phyloP scores from a whole-genome alignment of 139 green algal genomes.

The Zygnema cylindricum region DNA sequence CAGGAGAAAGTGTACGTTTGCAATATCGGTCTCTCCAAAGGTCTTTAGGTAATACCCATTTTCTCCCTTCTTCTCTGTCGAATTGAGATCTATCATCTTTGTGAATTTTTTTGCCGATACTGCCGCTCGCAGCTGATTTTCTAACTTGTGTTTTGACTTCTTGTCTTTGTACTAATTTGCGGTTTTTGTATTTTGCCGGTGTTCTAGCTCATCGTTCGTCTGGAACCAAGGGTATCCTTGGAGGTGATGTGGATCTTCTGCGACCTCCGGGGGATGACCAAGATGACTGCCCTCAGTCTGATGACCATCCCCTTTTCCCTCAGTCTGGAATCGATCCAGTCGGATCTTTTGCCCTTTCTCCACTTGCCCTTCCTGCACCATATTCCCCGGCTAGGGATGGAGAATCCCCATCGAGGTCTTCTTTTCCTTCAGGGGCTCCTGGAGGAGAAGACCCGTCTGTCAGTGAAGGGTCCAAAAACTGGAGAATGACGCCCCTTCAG shows the following conservation, averaged over 20 bases:
- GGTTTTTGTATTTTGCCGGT: no score
- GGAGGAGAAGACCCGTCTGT: neutral
- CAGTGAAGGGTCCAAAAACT: neutral
- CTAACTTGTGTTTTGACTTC: no score
- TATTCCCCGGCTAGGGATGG: neutral
- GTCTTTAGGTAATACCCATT: neutral
- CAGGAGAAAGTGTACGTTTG: conserved; percentile 50
- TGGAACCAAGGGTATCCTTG: neutral
- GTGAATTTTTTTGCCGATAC: no score
- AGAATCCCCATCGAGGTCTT: neutral
- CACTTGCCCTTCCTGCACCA: neutral
- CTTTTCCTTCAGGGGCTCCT: neutral
- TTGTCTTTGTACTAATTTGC: no score
- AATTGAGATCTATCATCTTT: no score
- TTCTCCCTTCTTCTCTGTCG: no score
- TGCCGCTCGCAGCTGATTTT: no score
- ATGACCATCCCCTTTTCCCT: neutral
- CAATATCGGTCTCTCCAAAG: conserved; percentile 53
- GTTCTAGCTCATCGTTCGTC: neutral
- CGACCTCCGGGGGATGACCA: neutral
- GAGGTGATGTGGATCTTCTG: neutral
- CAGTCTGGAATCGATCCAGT: neutral
- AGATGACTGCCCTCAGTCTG: neutral
- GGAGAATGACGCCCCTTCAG: neutral
- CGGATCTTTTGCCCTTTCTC: neutral